Base-by-base conservation (phyloP, 1,139 yeast genomes). In the Pneumocystis carinii region DNA sequence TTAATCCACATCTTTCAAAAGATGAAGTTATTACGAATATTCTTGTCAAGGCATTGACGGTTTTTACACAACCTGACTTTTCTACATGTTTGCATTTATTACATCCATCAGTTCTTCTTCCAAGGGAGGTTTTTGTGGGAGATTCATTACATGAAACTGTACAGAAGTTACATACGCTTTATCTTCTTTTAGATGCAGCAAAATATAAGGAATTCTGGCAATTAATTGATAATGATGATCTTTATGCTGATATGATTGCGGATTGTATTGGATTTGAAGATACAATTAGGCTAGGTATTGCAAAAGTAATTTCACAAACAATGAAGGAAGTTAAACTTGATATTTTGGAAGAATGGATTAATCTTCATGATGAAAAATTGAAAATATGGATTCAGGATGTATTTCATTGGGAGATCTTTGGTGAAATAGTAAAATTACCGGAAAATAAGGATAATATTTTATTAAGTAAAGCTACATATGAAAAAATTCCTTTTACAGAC, bases 41-140 rank as follows among this genome's bases (percentile, higher is more conserved):
- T 59, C 72, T 79, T 41, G 68, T 76, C 64, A 76, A 76, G 68
- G 79, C 80, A 8, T 70, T 79, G 62, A 72, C 76, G 62, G 73
- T 75, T 42, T 79, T 77, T 69, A 72, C 74, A 66, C 72, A 76
- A 59, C 71, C 76, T 56, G 81, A 79, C 67, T 79, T 79, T 70
- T 70, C 77, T 58, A 69, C 77, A 56, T 75, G 77, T 62, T 71
- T 79, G 60, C 81, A 79, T 67, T 71, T 79, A 57, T 72, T 79
- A 59, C 81, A 81, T 48, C 72, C 79, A 17, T 73, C 75, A 60
- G 75, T 76, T 24, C 69, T 77, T 59, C 65, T 69, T 19, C 64
- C 69, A 12, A 48, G 60, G 61, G 67, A 70, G 53, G 64, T 64
- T 59, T 48, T 29, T 48, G 32, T 24, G 8, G 32, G 32, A 10